phyloP scores from a whole-genome alignment of 2,329 filamentous ascomycete genomes.

The Stagonosporopsis cucurbitacearum region DNA sequence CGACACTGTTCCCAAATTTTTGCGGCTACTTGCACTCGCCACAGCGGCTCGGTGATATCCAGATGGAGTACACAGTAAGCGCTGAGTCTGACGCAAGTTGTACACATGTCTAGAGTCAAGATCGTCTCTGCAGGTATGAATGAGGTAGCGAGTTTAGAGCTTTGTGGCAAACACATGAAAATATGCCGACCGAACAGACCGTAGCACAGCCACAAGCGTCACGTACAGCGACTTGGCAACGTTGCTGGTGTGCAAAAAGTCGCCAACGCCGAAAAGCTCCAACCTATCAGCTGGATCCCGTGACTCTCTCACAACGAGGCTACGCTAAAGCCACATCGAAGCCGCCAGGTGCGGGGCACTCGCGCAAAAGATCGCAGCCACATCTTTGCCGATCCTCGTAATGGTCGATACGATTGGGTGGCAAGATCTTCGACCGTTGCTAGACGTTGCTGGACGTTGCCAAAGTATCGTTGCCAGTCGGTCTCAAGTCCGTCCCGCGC shows the following conservation, averaged over 20 bases:
- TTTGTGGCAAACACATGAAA: constrained; percentile 9
- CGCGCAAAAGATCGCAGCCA: constrained; percentile 5
- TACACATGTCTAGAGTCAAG: neutral
- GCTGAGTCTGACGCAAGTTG: neutral
- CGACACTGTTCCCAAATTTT: neutral
- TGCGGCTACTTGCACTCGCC: constrained; percentile 13
- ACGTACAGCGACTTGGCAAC: constrained; percentile 1
- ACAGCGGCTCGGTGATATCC: constrained; percentile 17
- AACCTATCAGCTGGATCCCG: neutral
- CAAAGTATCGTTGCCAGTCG: neutral
- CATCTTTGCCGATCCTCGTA: constrained; percentile 5
- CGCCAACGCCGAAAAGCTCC: neutral
- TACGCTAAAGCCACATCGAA: constrained; percentile 1
- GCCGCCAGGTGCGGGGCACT: constrained; percentile 2
- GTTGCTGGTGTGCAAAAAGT: neutral
- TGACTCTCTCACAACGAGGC: constrained; percentile 1
- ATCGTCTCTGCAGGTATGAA: neutral
- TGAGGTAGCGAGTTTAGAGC: constrained; percentile 2
- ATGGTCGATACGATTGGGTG: neutral
- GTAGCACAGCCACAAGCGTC: constrained; percentile 9
- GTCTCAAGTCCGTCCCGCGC: constrained; percentile 5
- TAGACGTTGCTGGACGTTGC: neutral
- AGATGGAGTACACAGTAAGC: neutral
- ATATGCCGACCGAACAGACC: neutral
- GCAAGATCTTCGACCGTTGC: neutral